These are phyloP conservation scores for Triticum monococcum DNA, from an alignment of 176 grass and related monocot genomes.

Conservation along the genomic window DNA sequence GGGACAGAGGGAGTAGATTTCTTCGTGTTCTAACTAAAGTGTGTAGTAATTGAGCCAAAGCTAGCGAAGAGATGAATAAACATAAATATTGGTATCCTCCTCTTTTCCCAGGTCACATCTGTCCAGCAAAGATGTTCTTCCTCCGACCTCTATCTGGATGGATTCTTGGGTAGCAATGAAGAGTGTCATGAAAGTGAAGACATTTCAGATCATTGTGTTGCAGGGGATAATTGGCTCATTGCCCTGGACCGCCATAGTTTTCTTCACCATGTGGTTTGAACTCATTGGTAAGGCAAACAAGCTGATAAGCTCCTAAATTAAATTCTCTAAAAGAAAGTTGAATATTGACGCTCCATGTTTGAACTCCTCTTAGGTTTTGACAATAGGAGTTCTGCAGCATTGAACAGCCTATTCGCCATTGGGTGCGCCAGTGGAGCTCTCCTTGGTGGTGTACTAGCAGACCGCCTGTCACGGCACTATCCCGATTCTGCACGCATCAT, in stretches of 20 bases:
- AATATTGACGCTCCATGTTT: neutral
- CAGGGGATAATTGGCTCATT: conserved; percentile 91
- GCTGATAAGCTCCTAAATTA: neutral
- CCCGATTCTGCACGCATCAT: conserved; percentile 73
- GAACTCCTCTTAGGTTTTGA: conserved; percentile 62
- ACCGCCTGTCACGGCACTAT: conserved; percentile 51
- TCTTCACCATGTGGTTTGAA: conserved; percentile 99
- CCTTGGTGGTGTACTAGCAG: conserved; percentile 74
- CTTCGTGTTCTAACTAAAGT: neutral
- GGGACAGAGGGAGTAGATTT: neutral
- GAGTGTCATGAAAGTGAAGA: conserved; percentile 81
- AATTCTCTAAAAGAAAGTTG: neutral
- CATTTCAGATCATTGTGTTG: conserved; percentile 96
- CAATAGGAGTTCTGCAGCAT: conserved; percentile 67
- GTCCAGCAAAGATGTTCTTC: conserved; percentile 49
- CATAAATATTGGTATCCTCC: neutral
- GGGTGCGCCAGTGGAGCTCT: conserved; percentile 72
- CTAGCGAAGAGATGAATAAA: neutral
- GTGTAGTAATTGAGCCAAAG: neutral
- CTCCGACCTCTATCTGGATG: conserved; percentile 57
- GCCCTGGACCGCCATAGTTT: conserved; percentile 85
- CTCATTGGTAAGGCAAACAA: conserved; percentile 64
- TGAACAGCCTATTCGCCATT: conserved; percentile 85
- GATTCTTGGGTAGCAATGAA: conserved; percentile 72
- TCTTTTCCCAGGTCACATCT: conserved; percentile 50